Evolutionary conservation across 1,284 basidiomycete species (phyloP).

Genomic region (Heliocybe sulcata): DNA sequence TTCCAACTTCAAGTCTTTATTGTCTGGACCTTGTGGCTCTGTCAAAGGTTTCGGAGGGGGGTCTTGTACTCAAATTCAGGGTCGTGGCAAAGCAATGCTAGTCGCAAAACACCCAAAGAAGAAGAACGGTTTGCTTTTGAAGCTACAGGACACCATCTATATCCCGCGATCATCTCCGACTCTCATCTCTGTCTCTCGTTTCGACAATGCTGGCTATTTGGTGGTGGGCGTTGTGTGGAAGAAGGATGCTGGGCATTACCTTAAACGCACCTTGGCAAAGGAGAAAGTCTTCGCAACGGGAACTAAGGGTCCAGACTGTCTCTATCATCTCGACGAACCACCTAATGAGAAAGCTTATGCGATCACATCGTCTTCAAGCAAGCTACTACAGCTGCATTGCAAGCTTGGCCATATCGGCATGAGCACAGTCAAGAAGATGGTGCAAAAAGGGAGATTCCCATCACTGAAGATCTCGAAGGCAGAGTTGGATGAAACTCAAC

Average conservation of each 20-base stretch:
- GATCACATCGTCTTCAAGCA: neutral
- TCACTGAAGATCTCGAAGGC: conserved; percentile 5
- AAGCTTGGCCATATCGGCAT: conserved; percentile 9
- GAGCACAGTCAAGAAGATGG: conserved; percentile 1
- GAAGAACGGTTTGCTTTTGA: neutral
- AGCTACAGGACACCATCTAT: neutral
- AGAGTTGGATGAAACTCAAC: conserved; percentile 4
- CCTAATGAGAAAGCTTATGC: neutral
- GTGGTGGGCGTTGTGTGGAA: conserved; percentile 8
- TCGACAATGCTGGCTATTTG: conserved; percentile 10
- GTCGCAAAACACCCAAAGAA: neutral
- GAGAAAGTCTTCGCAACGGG: conserved; percentile 5
- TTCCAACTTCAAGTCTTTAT: neutral
- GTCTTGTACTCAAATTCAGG: neutral
- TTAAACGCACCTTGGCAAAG: conserved; percentile 3
- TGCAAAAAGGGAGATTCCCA: conserved; percentile 3
- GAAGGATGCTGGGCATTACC: conserved; percentile 6
- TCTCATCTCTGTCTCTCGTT: conserved; percentile 10
- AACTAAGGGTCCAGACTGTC: neutral
- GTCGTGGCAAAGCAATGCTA: neutral
- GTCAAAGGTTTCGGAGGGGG: neutral
- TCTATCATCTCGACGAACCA: conserved; percentile 1
- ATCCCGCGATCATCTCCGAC: conserved; percentile 14
- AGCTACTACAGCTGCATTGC: conserved; percentile 6
- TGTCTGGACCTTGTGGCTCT: neutral